A percentile compares a stretch with the other conserved stretches of the same genome.
Evolutionary conservation across 768 basidiomycete species (phyloP).

Genomic region (Rhodosporidiobolus odoratus): DNA sequence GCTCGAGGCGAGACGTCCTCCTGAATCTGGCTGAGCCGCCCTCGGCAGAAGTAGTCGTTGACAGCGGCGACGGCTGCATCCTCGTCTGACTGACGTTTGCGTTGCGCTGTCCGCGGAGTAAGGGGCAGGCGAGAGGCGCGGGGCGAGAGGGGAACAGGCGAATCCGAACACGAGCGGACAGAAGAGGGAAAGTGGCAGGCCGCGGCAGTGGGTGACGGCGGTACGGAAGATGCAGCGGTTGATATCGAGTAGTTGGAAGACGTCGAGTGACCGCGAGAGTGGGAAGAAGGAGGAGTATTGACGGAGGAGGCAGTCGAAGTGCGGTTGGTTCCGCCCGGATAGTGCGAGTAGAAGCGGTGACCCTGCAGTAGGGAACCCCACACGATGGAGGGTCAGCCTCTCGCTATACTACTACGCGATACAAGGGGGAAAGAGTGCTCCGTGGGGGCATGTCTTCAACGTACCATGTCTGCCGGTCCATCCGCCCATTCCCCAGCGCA

Average conservation of each 20-base stretch:
- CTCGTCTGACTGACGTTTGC: conserved; percentile 15
- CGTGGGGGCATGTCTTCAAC: no score
- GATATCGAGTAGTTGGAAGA: conserved; percentile 25
- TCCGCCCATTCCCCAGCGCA: conserved; percentile 30
- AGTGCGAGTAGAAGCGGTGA: conserved; percentile 12
- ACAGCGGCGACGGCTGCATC: conserved; percentile 18
- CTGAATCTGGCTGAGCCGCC: conserved; percentile 27
- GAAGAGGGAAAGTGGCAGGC: neutral
- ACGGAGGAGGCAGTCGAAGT: conserved; percentile 18
- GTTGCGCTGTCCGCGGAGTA: conserved; percentile 18
- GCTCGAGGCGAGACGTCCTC: conserved; percentile 9
- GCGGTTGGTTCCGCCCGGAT: conserved; percentile 14
- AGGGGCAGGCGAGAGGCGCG: conserved; percentile 17
- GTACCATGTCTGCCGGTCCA: conserved; percentile 28
- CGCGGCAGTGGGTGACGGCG: conserved; percentile 9
- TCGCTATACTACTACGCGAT: neutral
- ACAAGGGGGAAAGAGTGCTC: neutral
- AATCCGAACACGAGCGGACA: neutral
- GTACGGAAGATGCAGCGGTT: conserved; percentile 27
- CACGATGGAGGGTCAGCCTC: no score
- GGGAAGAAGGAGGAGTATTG: conserved; percentile 5
- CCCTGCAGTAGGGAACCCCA: no score
- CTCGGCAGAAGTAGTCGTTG: conserved; percentile 28
- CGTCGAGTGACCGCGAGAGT: conserved; percentile 31
- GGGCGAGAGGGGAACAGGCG: neutral